Evolutionary conservation across 352 stramenopile genomes (phyloP).

Genomic region (Pythium volutum): DNA sequence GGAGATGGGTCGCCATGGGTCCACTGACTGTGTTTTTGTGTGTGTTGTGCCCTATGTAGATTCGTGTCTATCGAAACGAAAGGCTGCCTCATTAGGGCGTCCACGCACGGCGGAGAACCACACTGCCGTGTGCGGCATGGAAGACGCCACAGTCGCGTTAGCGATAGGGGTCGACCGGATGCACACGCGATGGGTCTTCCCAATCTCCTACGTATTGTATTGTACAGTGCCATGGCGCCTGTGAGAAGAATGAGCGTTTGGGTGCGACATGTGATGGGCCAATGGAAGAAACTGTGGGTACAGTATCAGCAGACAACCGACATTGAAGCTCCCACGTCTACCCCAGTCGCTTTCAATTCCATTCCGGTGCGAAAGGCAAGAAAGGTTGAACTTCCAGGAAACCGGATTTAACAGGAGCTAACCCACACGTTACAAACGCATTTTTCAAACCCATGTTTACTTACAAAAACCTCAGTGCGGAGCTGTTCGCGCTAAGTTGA

Average conservation of each 20-base stretch:
- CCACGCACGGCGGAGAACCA: neutral
- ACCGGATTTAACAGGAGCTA: neutral
- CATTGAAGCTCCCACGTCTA: too few relatives aligned
- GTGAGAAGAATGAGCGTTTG: neutral
- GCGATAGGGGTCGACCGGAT: too few relatives aligned
- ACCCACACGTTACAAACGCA: neutral
- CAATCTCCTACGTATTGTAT: too few relatives aligned
- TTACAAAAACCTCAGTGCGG: neutral
- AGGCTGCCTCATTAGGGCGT: neutral
- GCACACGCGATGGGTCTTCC: too few relatives aligned
- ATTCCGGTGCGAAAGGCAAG: too few relatives aligned
- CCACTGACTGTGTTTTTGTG: neutral
- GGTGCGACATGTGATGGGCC: neutral
- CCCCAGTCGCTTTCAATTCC: too few relatives aligned
- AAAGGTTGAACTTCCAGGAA: neutral
- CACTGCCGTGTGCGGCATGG: too few relatives aligned
- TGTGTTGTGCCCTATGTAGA: neutral
- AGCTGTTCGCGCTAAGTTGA: slow-evolving; percentile 9
- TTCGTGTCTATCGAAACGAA: neutral
- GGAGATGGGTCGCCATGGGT: neutral
- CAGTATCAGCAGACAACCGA: too few relatives aligned
- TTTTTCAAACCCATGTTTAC: neutral
- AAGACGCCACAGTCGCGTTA: too few relatives aligned
- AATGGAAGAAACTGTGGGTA: neutral
- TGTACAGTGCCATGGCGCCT: neutral